Evolutionary conservation across 176 grass and related monocot species (phyloP), one percentile per base, ranked within the genome.

Genomic region (Themeda triandra): DNA sequence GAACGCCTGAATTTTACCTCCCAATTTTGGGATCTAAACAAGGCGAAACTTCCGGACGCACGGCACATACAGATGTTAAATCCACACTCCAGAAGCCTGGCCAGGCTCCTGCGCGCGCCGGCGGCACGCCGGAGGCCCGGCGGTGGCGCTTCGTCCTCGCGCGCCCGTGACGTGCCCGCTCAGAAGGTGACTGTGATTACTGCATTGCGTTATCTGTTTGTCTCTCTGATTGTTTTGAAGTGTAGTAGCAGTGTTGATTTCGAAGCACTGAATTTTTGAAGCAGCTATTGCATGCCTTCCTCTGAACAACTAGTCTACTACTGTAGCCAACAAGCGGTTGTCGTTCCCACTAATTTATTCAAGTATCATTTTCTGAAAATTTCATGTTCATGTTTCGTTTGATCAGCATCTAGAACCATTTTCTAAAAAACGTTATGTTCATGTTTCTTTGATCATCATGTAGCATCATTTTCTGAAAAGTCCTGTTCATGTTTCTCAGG

Each of bases 21-120:
- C n/a, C n/a, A n/a, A n/a, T n/a, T n/a, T n/a, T n/a, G n/a, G n/a
- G n/a, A n/a, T n/a, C n/a, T n/a, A n/a, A n/a, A n/a, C n/a, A n/a
- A n/a, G n/a, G n/a, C n/a, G n/a, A n/a, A n/a, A n/a, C n/a, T n/a
- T n/a, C n/a, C n/a, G n/a, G n/a, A n/a, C n/a, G n/a, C n/a, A n/a
- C n/a, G n/a, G n/a, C n/a, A n/a, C n/a, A n/a, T n/a, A n/a, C n/a
- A n/a, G n/a, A n/a, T n/a, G n/a, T n/a, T n/a, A n/a, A n/a, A n/a
- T n/a, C n/a, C n/a, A n/a, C n/a, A n/a, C n/a, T n/a, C n/a, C n/a
- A n/a, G n/a, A n/a, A 74, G 85, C 67, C 87, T 88, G 14, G 73
- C 82, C 11, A 81, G 88, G 71, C 76, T 69, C 10, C 3, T 71
- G 3, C 8, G 23, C 14, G 42, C 44, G 29, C 63, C 91, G 6